Evolutionary conservation across 2,329 filamentous ascomycete genomes (phyloP), one percentile per base, ranked within the genome.

Genomic region (Penicillium sp.): DNA sequence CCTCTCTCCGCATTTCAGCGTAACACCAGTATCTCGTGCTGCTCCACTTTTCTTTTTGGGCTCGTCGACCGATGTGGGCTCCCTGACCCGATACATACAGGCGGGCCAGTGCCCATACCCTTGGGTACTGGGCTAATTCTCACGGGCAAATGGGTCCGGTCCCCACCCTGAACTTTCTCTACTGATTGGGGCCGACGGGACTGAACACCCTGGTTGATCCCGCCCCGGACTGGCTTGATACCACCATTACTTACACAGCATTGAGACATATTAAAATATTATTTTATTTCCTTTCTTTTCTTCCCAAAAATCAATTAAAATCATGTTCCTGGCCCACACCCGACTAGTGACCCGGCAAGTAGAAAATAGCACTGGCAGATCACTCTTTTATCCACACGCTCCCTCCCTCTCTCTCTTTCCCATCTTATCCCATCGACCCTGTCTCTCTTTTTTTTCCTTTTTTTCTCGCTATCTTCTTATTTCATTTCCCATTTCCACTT

Each of bases 331-430:
- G 57, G 60, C 58, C 60, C 59, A 64, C 62, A 48, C 54, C 47
- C 50, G 44, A 62, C 64, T 65, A 65, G 57, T 58, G 55, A 61
- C 55, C 55, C 60, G 61, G 57, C 63, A 63, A 56, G 61, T 56
- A 65, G 58, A 58, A 62, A 61, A 63, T 67, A 64, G 62, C 59
- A 69, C 63, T 57, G 46, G 67, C 62, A 69, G 67, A 69, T 70
- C 67, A 66, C 58, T 65, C 61, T 63, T 69, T 71, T 68, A 69
- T 65, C 67, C 66, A 69, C 63, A 56, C 56, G 56, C 61, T 58
- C 60, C 57, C 58, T 62, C 61, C 53, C 52, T 57, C 51, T 57
- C 53, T 62, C 50, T 53, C 45, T 36, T 48, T 57, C 55, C 53
- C 51, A 54, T 45, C 49, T 47, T 56, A 46, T 55, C 30, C 50